Percentiles rank a stretch among this genome's conserved stretches.
Evolutionary conservation across 169 alveolate species (phyloP).

Genomic region (Haemoproteus tartakovskyi): DNA sequence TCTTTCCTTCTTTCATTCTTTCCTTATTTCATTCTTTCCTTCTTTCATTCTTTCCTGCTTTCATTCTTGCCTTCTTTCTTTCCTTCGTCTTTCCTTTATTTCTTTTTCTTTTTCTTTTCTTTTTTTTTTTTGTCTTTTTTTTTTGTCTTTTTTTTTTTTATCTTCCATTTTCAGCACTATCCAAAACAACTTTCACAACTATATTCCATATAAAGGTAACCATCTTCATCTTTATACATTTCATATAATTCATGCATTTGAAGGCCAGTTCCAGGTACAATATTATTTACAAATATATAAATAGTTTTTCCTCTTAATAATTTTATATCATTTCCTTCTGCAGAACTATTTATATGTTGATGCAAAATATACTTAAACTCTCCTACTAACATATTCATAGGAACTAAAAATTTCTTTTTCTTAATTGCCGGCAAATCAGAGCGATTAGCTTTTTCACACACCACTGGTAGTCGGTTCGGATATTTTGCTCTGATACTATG

Average conservation of each 20-base stretch:
- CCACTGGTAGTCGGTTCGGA: slow-evolving; percentile 89
- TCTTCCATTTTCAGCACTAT: background rate
- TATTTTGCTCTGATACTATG: slow-evolving; percentile 82
- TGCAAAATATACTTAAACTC: slow-evolving; percentile 87
- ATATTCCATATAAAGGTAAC: slow-evolving; percentile 81
- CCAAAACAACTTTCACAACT: slow-evolving; percentile 80
- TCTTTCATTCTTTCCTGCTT: background rate
- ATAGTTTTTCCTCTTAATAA: slow-evolving; percentile 76
- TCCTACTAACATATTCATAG: slow-evolving; percentile 85
- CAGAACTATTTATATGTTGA: slow-evolving; percentile 79
- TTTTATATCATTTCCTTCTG: slow-evolving; percentile 57
- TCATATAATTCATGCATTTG: slow-evolving; percentile 83
- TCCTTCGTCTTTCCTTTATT: background rate
- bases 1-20: background rate
- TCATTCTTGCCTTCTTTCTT: background rate
- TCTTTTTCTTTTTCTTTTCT: background rate
- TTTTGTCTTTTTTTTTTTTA: background rate
- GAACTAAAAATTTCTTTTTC: slow-evolving; percentile 79
- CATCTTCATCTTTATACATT: slow-evolving; percentile 82
- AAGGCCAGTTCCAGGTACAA: slow-evolving; percentile 80
- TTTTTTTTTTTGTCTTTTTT: slow-evolving; percentile 1
- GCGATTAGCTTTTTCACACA: slow-evolving; percentile 79
- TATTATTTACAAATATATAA: slow-evolving; percentile 80
- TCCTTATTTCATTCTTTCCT: background rate
- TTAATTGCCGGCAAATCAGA: slow-evolving; percentile 64